Evolutionary conservation across 169 alveolate genomes (phyloP).

Genomic region (Ichthyophthirius multifiliis): DNA sequence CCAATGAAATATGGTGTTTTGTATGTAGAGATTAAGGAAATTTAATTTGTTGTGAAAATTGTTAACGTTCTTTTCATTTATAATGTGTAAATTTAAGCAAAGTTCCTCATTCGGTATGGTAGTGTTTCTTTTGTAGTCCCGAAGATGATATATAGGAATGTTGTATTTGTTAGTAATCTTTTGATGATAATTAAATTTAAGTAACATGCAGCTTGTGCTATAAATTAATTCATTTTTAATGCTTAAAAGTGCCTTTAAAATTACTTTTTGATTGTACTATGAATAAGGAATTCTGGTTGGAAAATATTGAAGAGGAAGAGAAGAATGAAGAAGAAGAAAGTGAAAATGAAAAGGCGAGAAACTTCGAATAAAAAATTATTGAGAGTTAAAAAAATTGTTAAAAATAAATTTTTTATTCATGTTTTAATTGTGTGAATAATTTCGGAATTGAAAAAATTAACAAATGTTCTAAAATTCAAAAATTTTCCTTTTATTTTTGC

Average conservation of each 20-base stretch:
- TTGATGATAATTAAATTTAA: neutral
- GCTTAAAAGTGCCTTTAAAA: constrained; percentile 31
- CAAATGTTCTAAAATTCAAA: neutral
- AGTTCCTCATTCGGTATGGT: constrained; percentile 40
- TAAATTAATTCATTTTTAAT: constrained; percentile 30
- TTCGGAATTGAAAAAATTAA: constrained; percentile 43
- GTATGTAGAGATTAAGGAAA: constrained; percentile 33
- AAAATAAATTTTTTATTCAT: constrained; percentile 24
- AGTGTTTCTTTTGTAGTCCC: constrained; percentile 41
- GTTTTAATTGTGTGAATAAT: constrained; percentile 27
- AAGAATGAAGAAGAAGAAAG: neutral
- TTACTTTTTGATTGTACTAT: constrained; percentile 26
- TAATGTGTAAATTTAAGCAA: constrained; percentile 36
- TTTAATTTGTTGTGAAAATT: constrained; percentile 47
- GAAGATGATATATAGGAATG: constrained; percentile 23
- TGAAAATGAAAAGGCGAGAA: neutral
- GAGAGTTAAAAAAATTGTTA: neutral
- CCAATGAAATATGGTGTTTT: neutral
- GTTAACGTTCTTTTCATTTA: constrained; percentile 49
- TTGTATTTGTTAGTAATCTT: constrained; percentile 14
- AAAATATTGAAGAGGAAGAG: neutral
- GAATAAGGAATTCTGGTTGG: constrained; percentile 8
- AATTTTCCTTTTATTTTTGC: neutral
- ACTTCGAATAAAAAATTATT: neutral
- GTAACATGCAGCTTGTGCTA: constrained; percentile 39